phyloP scores from a whole-genome alignment of 208 protist genomes.

The Blastocrithidia nonstop region DNA sequence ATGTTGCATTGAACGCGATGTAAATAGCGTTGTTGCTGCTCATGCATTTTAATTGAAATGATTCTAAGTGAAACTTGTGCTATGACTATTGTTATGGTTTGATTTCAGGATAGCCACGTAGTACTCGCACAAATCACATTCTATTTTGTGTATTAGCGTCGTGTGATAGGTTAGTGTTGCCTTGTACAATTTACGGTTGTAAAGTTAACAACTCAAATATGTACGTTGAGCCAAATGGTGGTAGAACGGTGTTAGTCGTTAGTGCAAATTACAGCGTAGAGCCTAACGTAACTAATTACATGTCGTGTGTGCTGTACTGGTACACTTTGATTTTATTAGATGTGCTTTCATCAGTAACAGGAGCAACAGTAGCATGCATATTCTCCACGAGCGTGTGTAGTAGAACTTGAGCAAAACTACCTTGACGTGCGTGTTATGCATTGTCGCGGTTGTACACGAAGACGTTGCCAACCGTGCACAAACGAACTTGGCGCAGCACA shows the following conservation, averaged over 20 bases:
- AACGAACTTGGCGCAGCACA: constrained; percentile 15
- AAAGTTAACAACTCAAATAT: constrained; percentile 33
- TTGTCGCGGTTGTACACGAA: constrained; percentile 32
- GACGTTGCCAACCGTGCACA: constrained; percentile 7
- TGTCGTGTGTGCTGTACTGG: constrained; percentile 31
- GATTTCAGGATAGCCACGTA: constrained; percentile 24
- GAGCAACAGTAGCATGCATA: too few species aligned
- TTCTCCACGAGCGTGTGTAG: constrained; percentile 23
- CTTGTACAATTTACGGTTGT: too few species aligned
- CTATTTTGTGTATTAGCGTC: constrained; percentile 6
- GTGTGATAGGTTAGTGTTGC: background rate
- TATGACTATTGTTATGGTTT: constrained; percentile 21
- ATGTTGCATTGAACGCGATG: constrained; percentile 23
- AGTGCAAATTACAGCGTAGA: constrained; percentile 17
- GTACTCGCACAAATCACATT: constrained; percentile 25
- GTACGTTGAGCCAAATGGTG: constrained; percentile 19
- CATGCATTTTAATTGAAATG: constrained; percentile 18
- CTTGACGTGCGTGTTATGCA: constrained; percentile 20
- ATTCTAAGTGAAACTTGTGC: constrained; percentile 16
- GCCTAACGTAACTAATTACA: constrained; percentile 9
- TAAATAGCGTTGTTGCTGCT: constrained; percentile 22
- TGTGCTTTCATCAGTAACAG: too few species aligned
- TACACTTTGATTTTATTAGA: background rate
- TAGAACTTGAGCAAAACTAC: constrained; percentile 30
- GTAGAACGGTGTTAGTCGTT: constrained; percentile 8